phyloP scores from a whole-genome alignment of 192 early-diverging fungal genomes.

The Obelidium mucronatum region DNA sequence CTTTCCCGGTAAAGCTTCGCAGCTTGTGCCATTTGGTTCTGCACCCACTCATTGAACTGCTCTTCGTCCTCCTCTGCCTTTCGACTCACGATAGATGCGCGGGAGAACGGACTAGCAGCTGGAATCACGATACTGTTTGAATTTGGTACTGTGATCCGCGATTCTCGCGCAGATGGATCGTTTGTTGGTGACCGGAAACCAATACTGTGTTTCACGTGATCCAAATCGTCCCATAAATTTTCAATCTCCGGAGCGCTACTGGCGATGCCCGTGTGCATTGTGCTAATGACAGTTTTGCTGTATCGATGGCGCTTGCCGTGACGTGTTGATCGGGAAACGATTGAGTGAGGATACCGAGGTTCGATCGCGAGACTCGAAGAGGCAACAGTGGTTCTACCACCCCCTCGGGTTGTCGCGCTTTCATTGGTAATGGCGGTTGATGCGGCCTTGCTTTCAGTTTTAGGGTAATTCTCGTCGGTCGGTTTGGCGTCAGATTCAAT shows the following conservation, averaged over 20 bases:
- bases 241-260: slow-evolving; percentile 11
- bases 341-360: not conserved
- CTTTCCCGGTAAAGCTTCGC: not conserved
- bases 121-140: not conserved
- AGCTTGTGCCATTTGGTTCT: slow-evolving; percentile 9
- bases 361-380: too few species aligned
- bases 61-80: slow-evolving; percentile 10
- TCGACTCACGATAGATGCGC: not conserved
- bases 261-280: not conserved
- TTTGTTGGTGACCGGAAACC: not conserved
- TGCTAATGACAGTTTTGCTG: not conserved
- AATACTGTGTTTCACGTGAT: too few species aligned
- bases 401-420: not conserved
- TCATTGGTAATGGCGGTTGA: not conserved
- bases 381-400: not conserved
- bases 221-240: slow-evolving; percentile 12
- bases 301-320: not conserved
- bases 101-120: slow-evolving; percentile 1
- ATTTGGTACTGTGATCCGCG: not conserved
- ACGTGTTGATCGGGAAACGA: not conserved
- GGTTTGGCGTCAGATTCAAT: not conserved
- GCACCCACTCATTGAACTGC: slow-evolving; percentile 18
- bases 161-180: too few species aligned
- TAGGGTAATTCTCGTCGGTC: not conserved
- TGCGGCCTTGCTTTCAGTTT: not conserved